Evolutionary conservation across 192 early-diverging fungal species (phyloP).

Genomic region (Entomortierella parvispora): DNA sequence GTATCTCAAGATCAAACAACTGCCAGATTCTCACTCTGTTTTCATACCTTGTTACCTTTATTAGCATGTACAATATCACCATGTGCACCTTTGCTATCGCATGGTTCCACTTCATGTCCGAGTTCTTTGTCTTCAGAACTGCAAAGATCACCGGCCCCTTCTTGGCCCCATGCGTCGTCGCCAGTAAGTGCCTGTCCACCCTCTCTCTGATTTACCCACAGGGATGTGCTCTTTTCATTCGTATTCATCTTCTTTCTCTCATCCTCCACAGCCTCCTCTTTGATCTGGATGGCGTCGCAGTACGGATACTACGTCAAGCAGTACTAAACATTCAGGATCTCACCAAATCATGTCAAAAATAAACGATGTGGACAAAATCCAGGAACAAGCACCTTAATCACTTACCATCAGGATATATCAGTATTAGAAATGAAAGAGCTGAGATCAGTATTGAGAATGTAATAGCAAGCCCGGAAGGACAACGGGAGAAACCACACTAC

Average conservation of each 20-base stretch:
- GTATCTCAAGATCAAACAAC: neutral
- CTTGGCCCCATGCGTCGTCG: slow-evolving; percentile 73
- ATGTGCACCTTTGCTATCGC: slow-evolving; percentile 80
- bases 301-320: slow-evolving; percentile 50
- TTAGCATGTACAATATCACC: slow-evolving; percentile 63
- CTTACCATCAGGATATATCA: too few species aligned
- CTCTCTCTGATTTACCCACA: too few species aligned
- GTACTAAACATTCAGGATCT: neutral
- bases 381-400: too few species aligned
- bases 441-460: too few species aligned
- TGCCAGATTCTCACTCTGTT: neutral
- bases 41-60: slow-evolving; percentile 25
- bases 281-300: slow-evolving; percentile 54
- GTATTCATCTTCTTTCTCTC: slow-evolving; percentile 11
- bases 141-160: slow-evolving; percentile 71
- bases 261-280: slow-evolving; percentile 30
- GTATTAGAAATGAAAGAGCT: too few species aligned
- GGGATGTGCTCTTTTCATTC: neutral
- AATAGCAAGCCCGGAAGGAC: too few species aligned
- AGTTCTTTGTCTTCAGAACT: slow-evolving; percentile 71
- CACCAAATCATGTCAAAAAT: neutral
- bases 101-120: slow-evolving; percentile 72
- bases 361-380: neutral
- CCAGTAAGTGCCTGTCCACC: slow-evolving; percentile 55
- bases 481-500: too few species aligned